Conservation (phyloP, 768 basidiomycete genomes). For the Boletus subcaerulescens region DNA sequence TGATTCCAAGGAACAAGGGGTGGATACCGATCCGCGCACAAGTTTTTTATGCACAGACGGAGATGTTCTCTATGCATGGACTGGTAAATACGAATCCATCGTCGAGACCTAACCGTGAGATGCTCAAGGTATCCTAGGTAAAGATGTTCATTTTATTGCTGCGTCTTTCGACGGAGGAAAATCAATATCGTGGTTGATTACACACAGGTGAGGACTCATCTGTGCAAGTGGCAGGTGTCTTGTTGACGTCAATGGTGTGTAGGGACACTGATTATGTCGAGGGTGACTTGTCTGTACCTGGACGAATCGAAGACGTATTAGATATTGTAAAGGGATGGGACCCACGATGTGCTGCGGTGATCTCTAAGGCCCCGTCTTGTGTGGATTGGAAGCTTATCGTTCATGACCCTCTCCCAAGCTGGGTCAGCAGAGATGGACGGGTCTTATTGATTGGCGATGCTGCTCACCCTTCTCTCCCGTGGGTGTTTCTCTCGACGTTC, state of each 20-base stretch:
- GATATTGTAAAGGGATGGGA: constrained; percentile 24
- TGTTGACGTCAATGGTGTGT: background rate
- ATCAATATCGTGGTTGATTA: constrained; percentile 20
- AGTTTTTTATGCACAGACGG: constrained; percentile 17
- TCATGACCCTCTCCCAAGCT: constrained; percentile 36
- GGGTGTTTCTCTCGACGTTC: background rate
- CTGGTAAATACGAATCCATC: constrained; percentile 7
- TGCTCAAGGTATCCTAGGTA: background rate
- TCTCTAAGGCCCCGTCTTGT: constrained; percentile 25
- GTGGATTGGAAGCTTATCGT: constrained; percentile 41
- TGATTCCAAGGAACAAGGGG: constrained; percentile 19
- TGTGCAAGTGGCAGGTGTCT: background rate
- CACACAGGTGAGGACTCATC: constrained; percentile 15
- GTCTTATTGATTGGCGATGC: constrained; percentile 29
- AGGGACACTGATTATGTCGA: constrained; percentile 22
- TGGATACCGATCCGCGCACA: constrained; percentile 22
- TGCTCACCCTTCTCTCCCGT: constrained; percentile 33
- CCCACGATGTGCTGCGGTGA: constrained; percentile 23
- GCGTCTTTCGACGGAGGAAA: constrained; percentile 12
- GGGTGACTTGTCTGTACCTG: constrained; percentile 20
- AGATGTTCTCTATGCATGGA: constrained; percentile 25
- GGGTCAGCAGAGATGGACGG: constrained; percentile 31
- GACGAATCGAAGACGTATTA: constrained; percentile 22
- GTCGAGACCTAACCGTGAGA: background rate
- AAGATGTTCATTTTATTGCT: constrained; percentile 23